Evolutionary conservation across 768 basidiomycete species (phyloP), one percentile per base, ranked within the genome.

Genomic region (Podaxis pistillaris): DNA sequence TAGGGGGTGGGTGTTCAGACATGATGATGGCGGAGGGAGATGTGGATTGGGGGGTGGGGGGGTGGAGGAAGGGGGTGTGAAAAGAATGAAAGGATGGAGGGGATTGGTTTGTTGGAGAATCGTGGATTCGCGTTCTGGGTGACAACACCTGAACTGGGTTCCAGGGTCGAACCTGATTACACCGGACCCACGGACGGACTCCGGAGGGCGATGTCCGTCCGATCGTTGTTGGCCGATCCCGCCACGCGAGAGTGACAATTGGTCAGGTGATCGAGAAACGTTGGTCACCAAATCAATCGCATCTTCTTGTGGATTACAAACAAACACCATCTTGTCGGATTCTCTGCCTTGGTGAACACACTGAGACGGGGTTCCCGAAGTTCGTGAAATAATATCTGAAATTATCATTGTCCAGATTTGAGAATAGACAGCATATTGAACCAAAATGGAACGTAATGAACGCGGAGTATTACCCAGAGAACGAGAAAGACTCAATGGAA

Each of bases 91-190:
- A 53, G 40, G 28, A 54, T 36, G 19, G 24, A 40, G 22, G 60
- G 41, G 33, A 56, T 62, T 54, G 60, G 33, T 56, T 62, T 47
- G 47, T 62, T 62, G 60, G 58, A 52, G 50, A 59, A 28, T 60
- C 47, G 54, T 56, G 55, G 61, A 56, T 62, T 62, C 46, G 53
- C n/a, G 26, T 40, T 38, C 44, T 46, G 22, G 19, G 52, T 56
- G 61, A 49, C 61, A 62, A 33, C 60, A 36, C 46, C 61, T 56
- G 53, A 56, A 17, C 47, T 51, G 50, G 37, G 41, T 57, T 57
- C 41, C 40, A 50, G 49, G 49, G 19, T 50, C 38, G 22, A 37
- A 15, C 59, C 36, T 24, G 59, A 53, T 41, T 53, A n/a, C 38
- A 52, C 40, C 60, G 60, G 60, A 56, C 60, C 52, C 41, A 53